Evolutionary conservation across 169 alveolate genomes (phyloP).

Genomic region (Plasmodium coatneyi): DNA sequence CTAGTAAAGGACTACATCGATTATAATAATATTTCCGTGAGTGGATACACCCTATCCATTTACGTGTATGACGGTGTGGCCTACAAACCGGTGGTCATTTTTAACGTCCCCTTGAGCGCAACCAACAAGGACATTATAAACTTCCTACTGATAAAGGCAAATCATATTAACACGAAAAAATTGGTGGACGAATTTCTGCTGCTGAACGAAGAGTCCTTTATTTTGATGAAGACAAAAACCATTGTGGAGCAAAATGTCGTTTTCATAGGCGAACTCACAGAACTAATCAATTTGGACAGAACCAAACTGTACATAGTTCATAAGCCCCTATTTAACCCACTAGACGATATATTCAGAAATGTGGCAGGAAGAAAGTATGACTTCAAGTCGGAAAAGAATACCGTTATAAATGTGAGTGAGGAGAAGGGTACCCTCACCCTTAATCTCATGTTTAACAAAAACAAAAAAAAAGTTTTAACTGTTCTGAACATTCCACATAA

Average conservation of each 20-base stretch:
- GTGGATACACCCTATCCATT: conserved; percentile 41
- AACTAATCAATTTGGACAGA: conserved; percentile 12
- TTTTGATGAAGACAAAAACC: conserved; percentile 3
- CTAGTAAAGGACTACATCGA: conserved; percentile 32
- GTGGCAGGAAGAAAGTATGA: conserved; percentile 43
- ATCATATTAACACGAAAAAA: conserved; percentile 34
- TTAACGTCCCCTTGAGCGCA: conserved; percentile 67
- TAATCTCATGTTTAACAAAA: conserved; percentile 22
- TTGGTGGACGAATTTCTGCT: conserved; percentile 48
- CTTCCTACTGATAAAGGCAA: conserved; percentile 57
- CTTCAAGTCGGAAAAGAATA: conserved; percentile 51
- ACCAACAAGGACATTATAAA: conserved; percentile 65
- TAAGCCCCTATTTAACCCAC: conserved; percentile 17
- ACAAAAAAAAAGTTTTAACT: conserved; percentile 15
- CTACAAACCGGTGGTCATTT: conserved; percentile 12
- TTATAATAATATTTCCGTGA: conserved; percentile 18
- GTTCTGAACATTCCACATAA: conserved; percentile 49
- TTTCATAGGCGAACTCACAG: conserved; percentile 30
- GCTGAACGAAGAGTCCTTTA: conserved; percentile 29
- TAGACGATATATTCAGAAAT: conserved; percentile 48
- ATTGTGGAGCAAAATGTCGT: conserved; percentile 20
- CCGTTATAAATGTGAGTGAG: not conserved
- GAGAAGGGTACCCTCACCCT: conserved; percentile 9
- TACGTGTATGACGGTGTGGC: conserved; percentile 42
- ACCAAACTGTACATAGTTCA: conserved; percentile 41